These are phyloP conservation scores for Tylopilus vinaceipallidus DNA, from an alignment of 768 basidiomycete genomes.

Conservation along the genomic window DNA sequence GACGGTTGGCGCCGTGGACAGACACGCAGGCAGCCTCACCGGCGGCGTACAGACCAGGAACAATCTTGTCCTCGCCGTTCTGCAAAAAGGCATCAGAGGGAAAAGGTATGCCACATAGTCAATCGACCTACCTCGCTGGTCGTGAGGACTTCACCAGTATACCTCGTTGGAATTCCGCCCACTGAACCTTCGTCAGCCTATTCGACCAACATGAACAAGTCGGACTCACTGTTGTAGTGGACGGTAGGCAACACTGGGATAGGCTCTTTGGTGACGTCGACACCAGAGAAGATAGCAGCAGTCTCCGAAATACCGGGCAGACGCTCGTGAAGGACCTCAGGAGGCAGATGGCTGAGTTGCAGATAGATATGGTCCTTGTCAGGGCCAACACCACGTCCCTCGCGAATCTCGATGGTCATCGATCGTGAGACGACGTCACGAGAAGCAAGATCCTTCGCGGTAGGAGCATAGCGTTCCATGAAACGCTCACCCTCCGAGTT, in stretches of 20 bases:
- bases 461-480: constrained; percentile 99
- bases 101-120: background rate
- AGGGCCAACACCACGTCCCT: constrained; percentile 97
- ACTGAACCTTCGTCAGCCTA: constrained; percentile 44
- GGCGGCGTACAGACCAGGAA: constrained; percentile 96
- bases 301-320: constrained; percentile 99
- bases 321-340: constrained; percentile 93
- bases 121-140: constrained; percentile 53
- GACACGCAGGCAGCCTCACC: constrained; percentile 99
- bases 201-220: background rate
- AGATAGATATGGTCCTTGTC: constrained; percentile 97
- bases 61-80: constrained; percentile 89
- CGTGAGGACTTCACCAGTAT: constrained; percentile 96
- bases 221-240: constrained; percentile 90
- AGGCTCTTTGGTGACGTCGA: constrained; percentile 99
- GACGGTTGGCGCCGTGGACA: constrained; percentile 98
- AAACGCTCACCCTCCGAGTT: constrained; percentile 99
- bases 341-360: constrained; percentile 95
- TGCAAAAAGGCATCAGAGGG: constrained; percentile 17
- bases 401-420: constrained; percentile 98
- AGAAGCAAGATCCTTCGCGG: constrained; percentile 98
- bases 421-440: constrained; percentile 99
- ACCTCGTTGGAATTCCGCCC: constrained; percentile 99
- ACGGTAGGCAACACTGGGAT: constrained; percentile 98
- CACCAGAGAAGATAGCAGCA: constrained; percentile 97